Evolutionary conservation across 495 filamentous ascomycete genomes (phyloP).

Genomic region (Geopyxis carbonaria): DNA sequence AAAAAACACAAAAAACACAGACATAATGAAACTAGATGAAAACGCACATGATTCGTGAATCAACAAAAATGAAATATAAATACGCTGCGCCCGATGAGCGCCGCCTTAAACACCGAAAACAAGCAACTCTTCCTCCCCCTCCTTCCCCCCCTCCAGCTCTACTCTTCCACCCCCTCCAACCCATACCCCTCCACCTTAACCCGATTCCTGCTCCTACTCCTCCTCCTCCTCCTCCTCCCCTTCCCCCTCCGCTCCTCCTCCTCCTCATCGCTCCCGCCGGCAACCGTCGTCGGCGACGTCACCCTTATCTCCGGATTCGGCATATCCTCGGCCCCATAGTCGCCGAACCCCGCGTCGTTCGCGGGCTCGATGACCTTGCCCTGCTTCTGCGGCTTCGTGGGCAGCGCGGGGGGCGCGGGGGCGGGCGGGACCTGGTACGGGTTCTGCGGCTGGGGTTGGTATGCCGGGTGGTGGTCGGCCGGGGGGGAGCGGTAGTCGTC

Average conservation of each 20-base stretch:
- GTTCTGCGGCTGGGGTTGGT: not conserved
- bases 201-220: conserved; percentile 7
- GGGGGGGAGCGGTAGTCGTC: not conserved
- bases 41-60: too few species aligned
- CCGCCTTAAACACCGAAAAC: too few species aligned
- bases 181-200: not conserved
- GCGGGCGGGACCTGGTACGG: not conserved
- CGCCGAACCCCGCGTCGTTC: not conserved
- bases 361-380: conserved; percentile 4
- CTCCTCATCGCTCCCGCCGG: conserved; percentile 19
- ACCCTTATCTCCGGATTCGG: conserved; percentile 23
- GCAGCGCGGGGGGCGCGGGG: not conserved
- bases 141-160: too few species aligned
- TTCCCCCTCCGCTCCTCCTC: conserved; percentile 7
- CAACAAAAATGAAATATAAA: too few species aligned
- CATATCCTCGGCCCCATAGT: conserved; percentile 1
- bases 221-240: conserved; percentile 8
- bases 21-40: too few species aligned
- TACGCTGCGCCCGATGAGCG: too few species aligned
- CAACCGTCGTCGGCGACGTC: conserved; percentile 24
- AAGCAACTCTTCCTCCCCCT: not conserved
- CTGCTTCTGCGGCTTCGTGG: conserved; percentile 4
- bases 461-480: not conserved
- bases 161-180: conserved; percentile 4
- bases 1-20: too few species aligned